Conservation (phyloP, 129 eudicot genomes). For the Flaveria bidentis region DNA sequence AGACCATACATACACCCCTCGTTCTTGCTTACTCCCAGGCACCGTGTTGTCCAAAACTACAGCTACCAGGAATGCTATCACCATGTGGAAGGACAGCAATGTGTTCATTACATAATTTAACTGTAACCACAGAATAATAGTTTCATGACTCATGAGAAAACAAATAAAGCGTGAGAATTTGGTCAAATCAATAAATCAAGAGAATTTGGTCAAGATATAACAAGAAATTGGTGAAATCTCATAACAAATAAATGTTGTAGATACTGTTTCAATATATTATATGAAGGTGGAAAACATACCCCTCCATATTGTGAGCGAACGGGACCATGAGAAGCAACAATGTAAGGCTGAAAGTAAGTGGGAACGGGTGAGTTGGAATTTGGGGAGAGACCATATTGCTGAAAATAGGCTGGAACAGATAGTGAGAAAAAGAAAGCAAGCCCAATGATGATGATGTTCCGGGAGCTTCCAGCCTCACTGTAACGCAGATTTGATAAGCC, state of each 20-base stretch:
- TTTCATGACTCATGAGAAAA: not conserved
- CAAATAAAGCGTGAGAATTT: not conserved
- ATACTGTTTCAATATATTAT: not conserved
- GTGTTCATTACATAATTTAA: constrained; percentile 81
- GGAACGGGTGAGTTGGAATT: constrained; percentile 80
- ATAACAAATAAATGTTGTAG: not conserved
- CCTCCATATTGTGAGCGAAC: constrained; percentile 64
- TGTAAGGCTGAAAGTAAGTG: constrained; percentile 77
- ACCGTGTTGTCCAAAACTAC: constrained; percentile 88
- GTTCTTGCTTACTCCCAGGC: constrained; percentile 92
- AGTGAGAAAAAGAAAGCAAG: constrained; percentile 86
- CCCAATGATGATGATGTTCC: constrained; percentile 91
- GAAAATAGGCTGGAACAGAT: constrained; percentile 87
- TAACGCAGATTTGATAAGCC: constrained; percentile 91
- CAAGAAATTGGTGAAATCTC: not conserved
- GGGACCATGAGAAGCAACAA: constrained; percentile 96
- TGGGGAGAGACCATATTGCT: constrained; percentile 82
- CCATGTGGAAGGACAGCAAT: constrained; percentile 91
- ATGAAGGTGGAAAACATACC: constrained; percentile 42
- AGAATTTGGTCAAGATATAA: not conserved
- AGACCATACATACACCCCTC: constrained; percentile 93
- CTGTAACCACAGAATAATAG: constrained; percentile 37
- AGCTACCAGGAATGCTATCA: constrained; percentile 85
- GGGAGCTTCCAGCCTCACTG: constrained; percentile 97
- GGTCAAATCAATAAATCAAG: not conserved